Evolutionary conservation across 148 eudicot genomes (phyloP), one percentile per base, ranked within the genome.

Genomic region (Polygonum aviculare): DNA sequence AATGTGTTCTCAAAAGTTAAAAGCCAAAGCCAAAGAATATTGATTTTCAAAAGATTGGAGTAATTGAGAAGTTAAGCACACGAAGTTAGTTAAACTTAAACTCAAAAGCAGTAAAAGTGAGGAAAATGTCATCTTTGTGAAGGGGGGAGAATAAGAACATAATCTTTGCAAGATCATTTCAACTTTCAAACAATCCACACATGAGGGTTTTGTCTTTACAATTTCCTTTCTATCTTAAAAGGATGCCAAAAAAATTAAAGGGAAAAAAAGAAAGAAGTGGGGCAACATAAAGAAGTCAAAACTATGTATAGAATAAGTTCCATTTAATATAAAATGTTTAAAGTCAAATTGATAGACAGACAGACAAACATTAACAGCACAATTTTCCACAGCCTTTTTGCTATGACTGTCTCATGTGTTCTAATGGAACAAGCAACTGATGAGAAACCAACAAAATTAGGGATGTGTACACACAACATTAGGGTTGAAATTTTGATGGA

Each of bases 231-330:
- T 35, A 67, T 67, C 45, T 35, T 19, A 67, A 67, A 67, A 31
- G 38, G 36, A 57, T 57, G 65, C 7, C 21, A 22, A 57, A 57
- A 57, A 10, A 21, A 5, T 21, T 1, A 57, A n/a, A 16, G 7
- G 6, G 3, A 51, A 48, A 47, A 48, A 48, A 7, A 15, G 18
- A 51, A 48, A 14, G 5, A 54, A 35, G 44, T 36, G 72, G 72
- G 72, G 45, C 44, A 67, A 36, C 44, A 62, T 67, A 67, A 67
- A 38, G 44, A 67, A 67, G 72, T 67, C 72, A 67, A 67, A 67
- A 16, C 38, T 26, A 12, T 31, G 69, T 33, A 26, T 67, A 18
- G 72, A 35, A 67, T 67, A 67, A 67, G 44, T 67, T 67, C 72
- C 44, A 36, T 67, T 36, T 67, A 38, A 16, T 67, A 38, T 67